A percentile compares a stretch with the other conserved stretches of the same genome.
Evolutionary conservation across 805 yeast genomes (phyloP).

Genomic region (Kregervanrija pseudodelftensis): DNA sequence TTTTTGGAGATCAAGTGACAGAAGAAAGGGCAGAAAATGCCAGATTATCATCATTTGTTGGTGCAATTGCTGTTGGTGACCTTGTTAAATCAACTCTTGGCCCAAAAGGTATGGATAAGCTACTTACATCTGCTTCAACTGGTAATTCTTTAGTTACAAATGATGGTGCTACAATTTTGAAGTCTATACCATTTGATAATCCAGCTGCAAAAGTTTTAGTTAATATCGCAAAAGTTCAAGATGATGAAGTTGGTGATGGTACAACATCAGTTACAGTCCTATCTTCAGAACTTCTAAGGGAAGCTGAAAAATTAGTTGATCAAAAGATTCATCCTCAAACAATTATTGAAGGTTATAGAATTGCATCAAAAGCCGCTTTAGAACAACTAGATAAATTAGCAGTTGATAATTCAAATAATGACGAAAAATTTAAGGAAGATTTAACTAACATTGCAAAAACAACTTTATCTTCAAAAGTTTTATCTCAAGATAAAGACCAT

Average conservation of each 20-base stretch:
- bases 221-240: conserved; percentile 92
- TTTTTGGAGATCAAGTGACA: conserved; percentile 94
- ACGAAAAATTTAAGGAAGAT: conserved; percentile 63
- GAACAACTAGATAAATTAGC: conserved; percentile 72
- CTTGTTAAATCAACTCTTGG: conserved; percentile 91
- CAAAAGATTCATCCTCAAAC: conserved; percentile 97
- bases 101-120: conserved; percentile 98
- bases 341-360: conserved; percentile 89
- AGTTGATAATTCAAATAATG: conserved; percentile 57
- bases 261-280: conserved; percentile 93
- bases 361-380: conserved; percentile 81
- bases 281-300: conserved; percentile 85
- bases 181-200: conserved; percentile 89
- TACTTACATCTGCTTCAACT: conserved; percentile 79
- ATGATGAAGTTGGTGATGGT: conserved; percentile 98
- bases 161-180: conserved; percentile 96
- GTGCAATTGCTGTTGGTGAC: conserved; percentile 99
- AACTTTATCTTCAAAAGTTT: conserved; percentile 85
- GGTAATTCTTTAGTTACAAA: conserved; percentile 80
- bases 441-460: conserved; percentile 85
- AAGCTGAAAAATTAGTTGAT: conserved; percentile 89
- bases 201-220: conserved; percentile 97
- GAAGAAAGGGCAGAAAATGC: conserved; percentile 99
- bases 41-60: conserved; percentile 93
- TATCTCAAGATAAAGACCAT: conserved; percentile 89